Evolutionary conservation across 805 yeast genomes (phyloP).

Genomic region (Ogataea salicorniae): DNA sequence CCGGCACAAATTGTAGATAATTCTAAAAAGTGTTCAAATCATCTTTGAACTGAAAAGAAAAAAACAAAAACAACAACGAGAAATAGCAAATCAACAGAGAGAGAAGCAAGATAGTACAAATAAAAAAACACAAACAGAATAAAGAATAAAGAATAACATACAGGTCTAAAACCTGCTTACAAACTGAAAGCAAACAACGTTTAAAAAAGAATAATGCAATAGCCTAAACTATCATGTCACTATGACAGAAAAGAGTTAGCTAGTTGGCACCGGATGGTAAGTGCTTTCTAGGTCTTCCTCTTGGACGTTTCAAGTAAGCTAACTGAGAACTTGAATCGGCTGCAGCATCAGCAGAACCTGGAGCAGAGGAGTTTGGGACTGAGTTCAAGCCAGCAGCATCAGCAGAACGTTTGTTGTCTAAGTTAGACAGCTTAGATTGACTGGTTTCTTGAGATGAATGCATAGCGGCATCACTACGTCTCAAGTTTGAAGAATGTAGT

Average conservation of each 20-base stretch:
- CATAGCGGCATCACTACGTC: neutral
- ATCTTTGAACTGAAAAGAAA: no score
- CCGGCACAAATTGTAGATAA: no score
- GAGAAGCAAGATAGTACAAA: no score
- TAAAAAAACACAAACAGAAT: neutral
- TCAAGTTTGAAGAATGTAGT: no score
- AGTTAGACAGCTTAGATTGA: no score
- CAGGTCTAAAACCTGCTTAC: no score
- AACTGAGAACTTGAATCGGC: neutral
- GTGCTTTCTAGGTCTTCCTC: constrained; percentile 24
- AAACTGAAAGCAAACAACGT: neutral
- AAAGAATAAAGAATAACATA: neutral
- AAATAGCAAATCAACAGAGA: neutral
- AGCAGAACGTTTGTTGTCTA: neutral
- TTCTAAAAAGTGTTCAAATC: no score
- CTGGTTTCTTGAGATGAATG: neutral
- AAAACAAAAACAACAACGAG: neutral
- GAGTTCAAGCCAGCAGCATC: neutral
- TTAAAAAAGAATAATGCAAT: neutral
- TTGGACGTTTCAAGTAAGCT: constrained; percentile 20
- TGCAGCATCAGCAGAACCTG: constrained; percentile 3
- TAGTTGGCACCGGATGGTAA: constrained; percentile 2
- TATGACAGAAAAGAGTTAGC: neutral
- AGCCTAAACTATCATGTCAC: no score
- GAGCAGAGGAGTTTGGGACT: neutral